Base-by-base conservation (phyloP, 2,329 filamentous ascomycete species). In the Colletotrichum horii region DNA sequence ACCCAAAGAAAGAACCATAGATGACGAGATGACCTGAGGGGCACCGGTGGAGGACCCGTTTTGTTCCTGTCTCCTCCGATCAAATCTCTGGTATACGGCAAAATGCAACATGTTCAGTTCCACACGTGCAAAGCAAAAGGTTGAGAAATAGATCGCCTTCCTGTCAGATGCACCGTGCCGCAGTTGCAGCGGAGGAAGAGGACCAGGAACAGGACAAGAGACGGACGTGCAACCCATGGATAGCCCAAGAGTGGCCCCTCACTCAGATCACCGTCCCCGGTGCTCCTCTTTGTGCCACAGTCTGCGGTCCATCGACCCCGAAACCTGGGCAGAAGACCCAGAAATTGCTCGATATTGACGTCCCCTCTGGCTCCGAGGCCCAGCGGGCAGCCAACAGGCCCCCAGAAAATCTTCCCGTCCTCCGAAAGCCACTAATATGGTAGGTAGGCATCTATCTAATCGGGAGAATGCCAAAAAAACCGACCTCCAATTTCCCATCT, bases 41-140 rank as follows among this genome's bases (percentile, higher is more conserved):
- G 28, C 28, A 28, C 28, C 28, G 26, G 36, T 56, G 58, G 43
- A 30, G 36, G 52, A 15, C 38, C 58, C 43, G 16, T 26, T 26
- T 16, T 66, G 4, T 28, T 28, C 24, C 52, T 60, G 15, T 34
- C 16, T 22, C 48, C 22, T 36, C 38, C 9, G 38, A 16, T 73
- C 69, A 75, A 76, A 69, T 69, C 48, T 74, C 34, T 58, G 19
- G 26, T 65, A 69, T 58, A 43, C 68, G 58, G 70, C 55, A 67
- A 52, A 43, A 74, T 65, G 70, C 69, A 67, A 61, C 52, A 55
- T 52, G 8, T 64, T 38, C 19, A 34, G 8, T 38, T 52, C 67
- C 60, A 52, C 55, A 66, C 68, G 68, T 56, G 60, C 30, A 36
- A 69, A n/a, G 22, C 55, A 58, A 28, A 30, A 52, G 15, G 38